These are phyloP conservation scores for Epichloe brachyelytri DNA, from an alignment of 2,329 filamentous ascomycete species.

Conservation along the genomic window DNA sequence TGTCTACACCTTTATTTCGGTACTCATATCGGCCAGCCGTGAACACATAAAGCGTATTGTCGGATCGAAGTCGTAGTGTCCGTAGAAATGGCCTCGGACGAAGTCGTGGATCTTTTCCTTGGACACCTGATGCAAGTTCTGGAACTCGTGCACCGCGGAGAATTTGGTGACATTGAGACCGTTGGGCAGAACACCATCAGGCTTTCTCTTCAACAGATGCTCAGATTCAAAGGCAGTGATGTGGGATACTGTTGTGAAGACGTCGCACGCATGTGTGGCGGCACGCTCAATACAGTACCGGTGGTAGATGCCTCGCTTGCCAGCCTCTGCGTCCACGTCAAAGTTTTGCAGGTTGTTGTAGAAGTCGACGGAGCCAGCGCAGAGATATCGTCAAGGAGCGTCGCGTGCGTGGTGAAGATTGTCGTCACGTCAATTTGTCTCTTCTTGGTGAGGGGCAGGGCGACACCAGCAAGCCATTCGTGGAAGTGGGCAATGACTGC, in stretches of 20 bases:
- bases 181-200: conserved; percentile 90
- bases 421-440: conserved; percentile 92
- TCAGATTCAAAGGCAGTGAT: conserved; percentile 98
- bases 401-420: conserved; percentile 97
- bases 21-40: conserved; percentile 95
- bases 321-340: conserved; percentile 90
- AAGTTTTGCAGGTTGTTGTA: conserved; percentile 98
- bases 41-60: conserved; percentile 97
- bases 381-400: conserved; percentile 87
- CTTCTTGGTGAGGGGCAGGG: conserved; percentile 82
- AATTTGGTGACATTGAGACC: conserved; percentile 96
- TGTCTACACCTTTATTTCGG: conserved; percentile 96
- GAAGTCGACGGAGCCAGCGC: conserved; percentile 94
- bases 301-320: conserved; percentile 97
- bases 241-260: conserved; percentile 97
- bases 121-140: conserved; percentile 90
- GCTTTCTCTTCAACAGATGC: conserved; percentile 93
- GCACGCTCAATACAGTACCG: conserved; percentile 95
- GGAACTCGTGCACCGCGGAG: conserved; percentile 95
- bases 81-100: conserved; percentile 94
- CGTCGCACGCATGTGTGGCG: conserved; percentile 81
- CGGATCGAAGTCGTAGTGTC: conserved; percentile 91
- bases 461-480: conserved; percentile 94
- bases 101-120: conserved; percentile 99
- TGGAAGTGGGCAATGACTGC: conserved; percentile 98